Evolutionary conservation across 495 filamentous ascomycete genomes (phyloP).

Genomic region (Trichoderma asperelloides): DNA sequence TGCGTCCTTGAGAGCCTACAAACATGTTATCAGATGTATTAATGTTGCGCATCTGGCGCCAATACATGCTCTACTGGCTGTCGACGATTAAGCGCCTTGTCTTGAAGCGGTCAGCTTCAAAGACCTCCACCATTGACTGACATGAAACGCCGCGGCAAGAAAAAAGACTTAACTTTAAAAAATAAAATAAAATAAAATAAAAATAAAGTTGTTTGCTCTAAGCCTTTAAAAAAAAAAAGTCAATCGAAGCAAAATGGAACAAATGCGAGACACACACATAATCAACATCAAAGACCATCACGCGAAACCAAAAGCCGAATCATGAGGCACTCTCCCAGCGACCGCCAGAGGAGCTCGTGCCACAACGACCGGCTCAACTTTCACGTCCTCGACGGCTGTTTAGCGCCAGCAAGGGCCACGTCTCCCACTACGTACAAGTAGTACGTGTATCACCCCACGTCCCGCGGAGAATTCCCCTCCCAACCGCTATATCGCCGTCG

Average conservation of each 20-base stretch:
- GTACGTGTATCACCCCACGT: not conserved
- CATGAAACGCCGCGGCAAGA: no score
- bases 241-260: not conserved
- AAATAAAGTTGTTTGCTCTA: not conserved
- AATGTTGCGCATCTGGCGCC: no score
- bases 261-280: not conserved
- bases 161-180: no score
- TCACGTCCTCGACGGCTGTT: no score
- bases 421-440: no score
- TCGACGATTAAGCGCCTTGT: no score
- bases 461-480: not conserved
- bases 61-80: no score
- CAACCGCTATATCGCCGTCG: not conserved
- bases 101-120: no score
- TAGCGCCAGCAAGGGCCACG: not conserved
- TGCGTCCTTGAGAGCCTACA: no score
- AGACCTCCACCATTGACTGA: no score
- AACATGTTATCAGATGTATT: no score
- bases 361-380: not conserved
- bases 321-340: not conserved
- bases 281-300: not conserved
- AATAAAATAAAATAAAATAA: no score
- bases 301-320: not conserved
- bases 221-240: not conserved
- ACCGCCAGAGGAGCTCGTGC: not conserved